Base-by-base conservation (phyloP, 108 stramenopile species). In the Fistulifera pelliculosa region DNA sequence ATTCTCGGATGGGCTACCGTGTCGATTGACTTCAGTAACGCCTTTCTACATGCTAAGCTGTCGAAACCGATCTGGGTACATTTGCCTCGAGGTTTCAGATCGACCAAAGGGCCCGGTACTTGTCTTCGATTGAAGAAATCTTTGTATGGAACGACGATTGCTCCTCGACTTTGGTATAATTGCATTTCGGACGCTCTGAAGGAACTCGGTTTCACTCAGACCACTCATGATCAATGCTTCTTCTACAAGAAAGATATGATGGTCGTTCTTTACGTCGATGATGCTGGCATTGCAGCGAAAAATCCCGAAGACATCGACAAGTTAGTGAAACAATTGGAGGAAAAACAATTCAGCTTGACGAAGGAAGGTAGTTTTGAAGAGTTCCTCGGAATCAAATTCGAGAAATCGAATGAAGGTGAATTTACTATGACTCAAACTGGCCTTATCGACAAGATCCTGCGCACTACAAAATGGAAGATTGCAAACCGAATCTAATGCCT, bases 201-300 rank as follows among this genome's bases (percentile, higher is more conserved):
- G 17, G 42, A 38, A 41, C 26, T 49, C 21, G 66, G 26, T 28
- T 48, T 49, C 61, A 65, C 41, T 51, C 69, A 38, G 0, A 54
- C 1, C 22, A 21, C 16, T 3, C 12, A 25, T 26, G 77, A 74
- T 49, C 64, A 69, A 12, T 81, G 80, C 27, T 17, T 48, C 24
- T 71, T 77, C 28, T 27, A 66, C 45, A 57, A 50, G 0, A 12
- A 27, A 0, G 42, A 58, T 0, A 41, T 79, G n/a, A 60, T 79
- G 15, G 49, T 69, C 0, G 50, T 77, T 12, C 11, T 56, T 0
- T 81, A 69, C 49, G 73, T 77, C 10, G 70, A 77, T 27, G 80
- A 77, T 54, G 43, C 53, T 11, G 23, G 61, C 0, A 43, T 66
- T 28, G 54, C 27, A 22, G 51, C 41, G 10, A 53, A 53, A 24